Evolutionary conservation across 2,329 filamentous ascomycete species (phyloP), one percentile per base, ranked within the genome.

Genomic region (Cryphonectria carpinicola): DNA sequence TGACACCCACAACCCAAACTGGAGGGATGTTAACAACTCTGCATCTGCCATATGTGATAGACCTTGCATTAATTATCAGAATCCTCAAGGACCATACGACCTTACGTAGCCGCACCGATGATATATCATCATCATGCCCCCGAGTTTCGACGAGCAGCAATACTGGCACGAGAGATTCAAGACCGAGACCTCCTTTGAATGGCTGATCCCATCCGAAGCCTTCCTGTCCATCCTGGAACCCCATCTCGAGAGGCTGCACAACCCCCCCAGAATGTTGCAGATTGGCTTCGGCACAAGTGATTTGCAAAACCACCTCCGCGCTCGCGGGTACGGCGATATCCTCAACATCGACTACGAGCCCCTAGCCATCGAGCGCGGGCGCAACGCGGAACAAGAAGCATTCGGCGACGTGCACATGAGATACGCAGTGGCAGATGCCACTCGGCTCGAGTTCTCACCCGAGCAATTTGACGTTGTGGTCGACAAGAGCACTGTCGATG

Each of bases 331-430:
- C 72, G n/a, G 67, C 3, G 74, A 83, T 73, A 78, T 87, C 25
- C 83, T 82, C 8, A 87, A 86, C 71, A 76, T 85, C 71, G 85
- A 86, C 76, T 87, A 84, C 72, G 84, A 86, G 74, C 84, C 84
- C 5, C 78, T 84, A 8, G 85, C 85, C 7, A 76, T 83, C 11
- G 79, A 82, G 32, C 80, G 83, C 39, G 84, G 84, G 1, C 80
- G 78, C 4, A 74, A 80, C 41, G 77, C 83, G 2, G 84, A 87
- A 73, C 65, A 74, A 37, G 65, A 74, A 7, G 77, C 74, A 1
- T 87, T 87, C 72, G 82, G 83, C 25, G 80, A 86, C 69, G 79
- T 85, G 4, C 72, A 70, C 22, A 84, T 82, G 79, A 76, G 76
- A 35, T 86, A 87, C 69, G 73, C 76, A 6, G 81, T 85, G 1